Percentiles rank a stretch among this genome's conserved stretches.
phyloP scores from a whole-genome alignment of 2,329 filamentous ascomycete species.

The Ceratocystis cacaofunesta region DNA sequence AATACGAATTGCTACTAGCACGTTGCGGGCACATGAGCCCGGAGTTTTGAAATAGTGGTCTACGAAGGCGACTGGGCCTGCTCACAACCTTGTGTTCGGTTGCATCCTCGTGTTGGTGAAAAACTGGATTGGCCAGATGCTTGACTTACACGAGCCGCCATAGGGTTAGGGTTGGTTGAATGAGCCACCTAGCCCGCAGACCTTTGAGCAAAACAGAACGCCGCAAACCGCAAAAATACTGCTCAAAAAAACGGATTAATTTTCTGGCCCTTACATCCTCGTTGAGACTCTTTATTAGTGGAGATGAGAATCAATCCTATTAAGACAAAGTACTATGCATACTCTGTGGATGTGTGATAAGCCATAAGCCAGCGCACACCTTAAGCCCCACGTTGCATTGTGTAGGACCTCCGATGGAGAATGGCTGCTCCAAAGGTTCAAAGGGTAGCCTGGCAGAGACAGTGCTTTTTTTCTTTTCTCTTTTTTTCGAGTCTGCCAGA shows the following conservation, averaged over 20 bases:
- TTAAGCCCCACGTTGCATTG: background rate
- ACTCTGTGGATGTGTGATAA: background rate
- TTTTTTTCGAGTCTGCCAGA: background rate
- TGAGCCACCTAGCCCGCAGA: background rate
- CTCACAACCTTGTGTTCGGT: background rate
- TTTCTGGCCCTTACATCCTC: too few relatives aligned
- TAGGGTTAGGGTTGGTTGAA: background rate
- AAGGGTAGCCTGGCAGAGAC: background rate
- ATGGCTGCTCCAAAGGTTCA: background rate
- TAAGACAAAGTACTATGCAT: slow-evolving; percentile 2
- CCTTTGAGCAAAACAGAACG: too few relatives aligned
- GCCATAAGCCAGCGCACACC: background rate
- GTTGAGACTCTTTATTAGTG: too few relatives aligned
- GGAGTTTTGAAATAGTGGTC: background rate
- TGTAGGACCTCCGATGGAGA: background rate
- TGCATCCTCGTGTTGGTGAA: too few relatives aligned
- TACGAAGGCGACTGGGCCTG: background rate
- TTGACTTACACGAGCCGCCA: background rate
- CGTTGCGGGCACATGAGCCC: background rate
- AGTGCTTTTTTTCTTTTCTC: background rate
- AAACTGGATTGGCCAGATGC: too few relatives aligned
- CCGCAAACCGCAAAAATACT: too few relatives aligned
- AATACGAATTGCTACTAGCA: background rate
- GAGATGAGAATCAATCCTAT: background rate
- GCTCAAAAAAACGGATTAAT: too few relatives aligned